phyloP scores from a whole-genome alignment of 179 eudicot genomes.

The Vitellaria paradoxa region DNA sequence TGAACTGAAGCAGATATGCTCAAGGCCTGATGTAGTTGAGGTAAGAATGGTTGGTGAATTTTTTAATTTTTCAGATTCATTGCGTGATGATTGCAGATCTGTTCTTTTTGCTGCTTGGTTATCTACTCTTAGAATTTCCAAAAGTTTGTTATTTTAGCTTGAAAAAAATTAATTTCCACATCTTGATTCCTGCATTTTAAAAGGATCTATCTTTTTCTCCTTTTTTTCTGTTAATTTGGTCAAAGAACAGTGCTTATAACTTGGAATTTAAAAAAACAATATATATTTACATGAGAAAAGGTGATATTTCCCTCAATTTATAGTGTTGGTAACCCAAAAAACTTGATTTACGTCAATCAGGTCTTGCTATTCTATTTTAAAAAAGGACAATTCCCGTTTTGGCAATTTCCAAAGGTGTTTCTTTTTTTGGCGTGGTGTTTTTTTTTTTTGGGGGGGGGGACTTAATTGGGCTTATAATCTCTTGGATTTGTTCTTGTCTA shows the following conservation, averaged over 20 bases:
- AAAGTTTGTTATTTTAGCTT: not conserved
- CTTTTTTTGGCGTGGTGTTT: no score
- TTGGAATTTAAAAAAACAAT: not conserved
- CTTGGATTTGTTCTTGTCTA: no score
- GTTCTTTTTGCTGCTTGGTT: not conserved
- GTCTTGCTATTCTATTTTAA: no score
- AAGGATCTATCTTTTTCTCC: not conserved
- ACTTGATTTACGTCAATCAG: no score
- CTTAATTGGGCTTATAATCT: no score
- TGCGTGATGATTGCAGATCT: not conserved
- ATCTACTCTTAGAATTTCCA: not conserved
- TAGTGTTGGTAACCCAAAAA: no score
- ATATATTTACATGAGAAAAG: no score
- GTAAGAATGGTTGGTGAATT: slow-evolving; percentile 27
- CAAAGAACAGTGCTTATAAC: not conserved
- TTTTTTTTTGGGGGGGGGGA: no score
- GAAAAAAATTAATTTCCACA: not conserved
- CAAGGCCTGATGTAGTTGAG: slow-evolving; percentile 97
- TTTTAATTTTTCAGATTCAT: not conserved
- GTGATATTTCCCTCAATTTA: no score
- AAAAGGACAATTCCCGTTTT: no score
- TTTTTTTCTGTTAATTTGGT: not conserved
- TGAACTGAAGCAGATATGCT: slow-evolving; percentile 77
- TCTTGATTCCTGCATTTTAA: not conserved
- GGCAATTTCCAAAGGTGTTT: no score